Evolutionary conservation across 352 stramenopile species (phyloP).

Genomic region (Pythium dissotocum): DNA sequence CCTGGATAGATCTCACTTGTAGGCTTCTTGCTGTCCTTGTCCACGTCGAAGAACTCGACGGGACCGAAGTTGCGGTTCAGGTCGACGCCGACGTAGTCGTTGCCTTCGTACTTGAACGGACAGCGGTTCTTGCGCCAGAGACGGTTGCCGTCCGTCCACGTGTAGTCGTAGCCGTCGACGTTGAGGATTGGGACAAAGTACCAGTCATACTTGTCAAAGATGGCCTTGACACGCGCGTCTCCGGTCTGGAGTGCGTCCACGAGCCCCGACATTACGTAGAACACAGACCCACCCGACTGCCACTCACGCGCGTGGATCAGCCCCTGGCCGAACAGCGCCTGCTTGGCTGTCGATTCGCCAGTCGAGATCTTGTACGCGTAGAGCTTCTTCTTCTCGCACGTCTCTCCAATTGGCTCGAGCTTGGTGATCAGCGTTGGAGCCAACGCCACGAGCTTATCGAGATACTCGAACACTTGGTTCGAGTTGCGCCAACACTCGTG

Average conservation of each 20-base stretch:
- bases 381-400: conserved; percentile 24
- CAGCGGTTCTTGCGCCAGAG: conserved; percentile 39
- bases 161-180: conserved; percentile 35
- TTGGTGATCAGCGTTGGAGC: conserved; percentile 30
- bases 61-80: conserved; percentile 44
- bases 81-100: conserved; percentile 28
- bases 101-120: conserved; percentile 3
- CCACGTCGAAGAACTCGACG: conserved; percentile 26
- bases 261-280: conserved; percentile 30
- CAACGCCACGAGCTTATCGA: conserved; percentile 27
- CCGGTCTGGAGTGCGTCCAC: conserved; percentile 23
- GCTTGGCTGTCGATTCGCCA: conserved; percentile 3
- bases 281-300: conserved; percentile 27
- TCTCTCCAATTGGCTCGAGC: conserved; percentile 27
- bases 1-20: conserved; percentile 26
- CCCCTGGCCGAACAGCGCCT: conserved; percentile 30
- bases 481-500: conserved; percentile 37
- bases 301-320: conserved; percentile 42
- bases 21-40: not conserved
- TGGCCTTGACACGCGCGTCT: conserved; percentile 16
- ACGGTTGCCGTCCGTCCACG: conserved; percentile 31
- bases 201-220: conserved; percentile 39
- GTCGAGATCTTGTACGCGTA: conserved; percentile 37
- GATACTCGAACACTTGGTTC: conserved; percentile 28
- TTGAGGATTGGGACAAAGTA: conserved; percentile 44